Conservation (phyloP, 2,329 filamentous ascomycete genomes). For the Microthyrium microscopicum region DNA sequence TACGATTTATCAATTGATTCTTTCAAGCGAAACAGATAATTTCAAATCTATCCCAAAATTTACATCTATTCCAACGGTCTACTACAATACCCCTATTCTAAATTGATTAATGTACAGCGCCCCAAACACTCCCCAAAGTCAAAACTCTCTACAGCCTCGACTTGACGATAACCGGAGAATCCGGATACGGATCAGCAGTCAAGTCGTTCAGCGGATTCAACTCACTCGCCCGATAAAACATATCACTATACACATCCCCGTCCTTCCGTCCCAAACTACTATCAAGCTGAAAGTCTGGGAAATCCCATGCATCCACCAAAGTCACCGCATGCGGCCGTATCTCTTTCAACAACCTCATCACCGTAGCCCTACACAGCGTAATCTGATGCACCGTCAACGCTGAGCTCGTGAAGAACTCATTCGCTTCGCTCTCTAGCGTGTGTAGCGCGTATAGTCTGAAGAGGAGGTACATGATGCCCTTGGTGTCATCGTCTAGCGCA, state of each 20-base stretch:
- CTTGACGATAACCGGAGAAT: too few relatives aligned
- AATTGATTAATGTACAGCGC: too few relatives aligned
- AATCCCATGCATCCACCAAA: constrained; percentile 58
- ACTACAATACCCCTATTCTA: too few relatives aligned
- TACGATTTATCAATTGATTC: too few relatives aligned
- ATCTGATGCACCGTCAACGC: constrained; percentile 60
- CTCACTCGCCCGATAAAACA: constrained; percentile 56
- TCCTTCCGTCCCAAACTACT: constrained; percentile 53
- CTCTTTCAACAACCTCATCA: constrained; percentile 53
- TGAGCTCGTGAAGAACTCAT: constrained; percentile 54
- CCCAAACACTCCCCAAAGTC: too few relatives aligned
- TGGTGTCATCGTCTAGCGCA: constrained; percentile 11
- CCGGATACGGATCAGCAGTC: constrained; percentile 56
- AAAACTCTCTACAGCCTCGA: too few relatives aligned
- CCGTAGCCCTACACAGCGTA: constrained; percentile 47
- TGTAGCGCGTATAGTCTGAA: constrained; percentile 49
- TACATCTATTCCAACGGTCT: too few relatives aligned
- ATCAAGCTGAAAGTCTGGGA: constrained; percentile 65
- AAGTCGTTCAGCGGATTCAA: constrained; percentile 58
- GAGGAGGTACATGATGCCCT: constrained; percentile 43
- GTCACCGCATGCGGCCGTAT: constrained; percentile 57
- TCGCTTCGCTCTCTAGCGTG: constrained; percentile 51
- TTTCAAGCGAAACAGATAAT: too few relatives aligned
- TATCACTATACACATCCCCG: constrained; percentile 61
- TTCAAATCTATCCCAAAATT: too few relatives aligned